Evolutionary conservation across 495 filamentous ascomycete species (phyloP).

Genomic region (Podospora pseudoanserina): DNA sequence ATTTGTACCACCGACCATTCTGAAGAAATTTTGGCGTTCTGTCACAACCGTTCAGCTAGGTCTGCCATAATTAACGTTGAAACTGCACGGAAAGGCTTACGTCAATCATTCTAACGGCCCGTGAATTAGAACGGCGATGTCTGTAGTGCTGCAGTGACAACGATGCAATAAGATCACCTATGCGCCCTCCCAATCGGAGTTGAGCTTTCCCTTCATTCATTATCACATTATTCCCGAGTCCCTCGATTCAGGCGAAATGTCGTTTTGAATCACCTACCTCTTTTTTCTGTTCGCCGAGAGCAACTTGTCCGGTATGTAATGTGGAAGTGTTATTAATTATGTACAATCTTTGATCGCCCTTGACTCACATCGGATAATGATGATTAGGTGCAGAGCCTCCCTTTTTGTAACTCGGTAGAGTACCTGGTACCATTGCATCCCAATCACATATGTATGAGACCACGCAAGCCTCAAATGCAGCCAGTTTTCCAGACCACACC

Average conservation of each 20-base stretch:
- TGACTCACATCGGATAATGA: neutral
- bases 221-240: neutral
- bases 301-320: neutral
- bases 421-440: neutral
- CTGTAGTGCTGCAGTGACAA: no score
- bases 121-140: neutral
- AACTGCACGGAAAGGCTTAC: neutral
- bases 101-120: neutral
- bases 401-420: neutral
- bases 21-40: neutral
- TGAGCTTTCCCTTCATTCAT: neutral
- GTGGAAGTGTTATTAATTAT: neutral
- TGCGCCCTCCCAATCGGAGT: neutral
- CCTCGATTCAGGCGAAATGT: neutral
- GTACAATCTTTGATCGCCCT: neutral
- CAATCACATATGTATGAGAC: neutral
- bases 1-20: neutral
- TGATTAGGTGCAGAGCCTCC: neutral
- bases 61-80: neutral
- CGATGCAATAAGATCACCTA: no score
- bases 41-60: neutral
- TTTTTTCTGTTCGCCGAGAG: neutral
- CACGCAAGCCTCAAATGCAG: neutral
- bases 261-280: neutral
- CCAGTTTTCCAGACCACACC: neutral